phyloP scores from a whole-genome alignment of 768 basidiomycete species.

The Calocera cornea region DNA sequence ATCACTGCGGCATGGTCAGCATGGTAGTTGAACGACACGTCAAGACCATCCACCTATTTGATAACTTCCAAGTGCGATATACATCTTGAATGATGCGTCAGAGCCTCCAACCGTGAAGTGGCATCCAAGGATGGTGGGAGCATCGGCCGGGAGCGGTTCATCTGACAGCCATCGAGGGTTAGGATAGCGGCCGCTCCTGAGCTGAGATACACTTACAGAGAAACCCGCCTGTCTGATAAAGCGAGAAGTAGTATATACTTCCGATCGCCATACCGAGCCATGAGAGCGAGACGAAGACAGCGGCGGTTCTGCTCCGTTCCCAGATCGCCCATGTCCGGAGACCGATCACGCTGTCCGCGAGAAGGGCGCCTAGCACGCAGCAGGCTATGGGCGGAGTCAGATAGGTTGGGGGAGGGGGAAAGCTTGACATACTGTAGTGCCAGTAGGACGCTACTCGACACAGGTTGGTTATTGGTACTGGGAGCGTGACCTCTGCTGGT shows the following conservation, averaged over 20 bases:
- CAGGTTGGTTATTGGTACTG: neutral
- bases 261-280: neutral
- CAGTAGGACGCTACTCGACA: neutral
- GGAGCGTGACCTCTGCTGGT: neutral
- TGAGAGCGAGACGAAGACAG: neutral
- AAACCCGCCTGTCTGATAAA: neutral
- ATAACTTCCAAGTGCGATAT: neutral
- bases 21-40: neutral
- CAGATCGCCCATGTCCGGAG: conserved; percentile 2
- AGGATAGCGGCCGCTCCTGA: neutral
- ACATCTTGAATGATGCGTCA: neutral
- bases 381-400: neutral
- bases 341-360: neutral
- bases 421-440: neutral
- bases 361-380: neutral
- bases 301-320: neutral
- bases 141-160: neutral
- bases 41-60: neutral
- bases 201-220: neutral
- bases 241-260: neutral
- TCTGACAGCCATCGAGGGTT: neutral
- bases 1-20: neutral
- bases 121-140: neutral
- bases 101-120: neutral
- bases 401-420: neutral